Conservation (phyloP, 192 early-diverging fungal genomes). For the Lunasporangiospora selenospora region DNA sequence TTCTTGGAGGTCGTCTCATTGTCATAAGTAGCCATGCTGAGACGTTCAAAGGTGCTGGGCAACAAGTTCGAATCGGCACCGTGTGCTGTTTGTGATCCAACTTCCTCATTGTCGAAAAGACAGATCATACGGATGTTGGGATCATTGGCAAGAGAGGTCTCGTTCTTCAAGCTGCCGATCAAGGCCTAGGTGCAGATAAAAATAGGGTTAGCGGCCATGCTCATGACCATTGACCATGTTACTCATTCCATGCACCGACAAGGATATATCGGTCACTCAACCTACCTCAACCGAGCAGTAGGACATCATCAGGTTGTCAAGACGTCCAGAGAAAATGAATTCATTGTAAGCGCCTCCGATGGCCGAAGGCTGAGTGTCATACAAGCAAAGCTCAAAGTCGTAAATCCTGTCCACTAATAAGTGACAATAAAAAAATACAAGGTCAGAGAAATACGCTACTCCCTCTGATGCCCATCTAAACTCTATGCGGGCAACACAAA, state of each 20-base stretch:
- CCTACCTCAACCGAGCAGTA: constrained; percentile 69
- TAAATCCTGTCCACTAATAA: constrained; percentile 71
- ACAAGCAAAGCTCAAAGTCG: constrained; percentile 98
- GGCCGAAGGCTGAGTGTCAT: constrained; percentile 89
- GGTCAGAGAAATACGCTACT: background rate
- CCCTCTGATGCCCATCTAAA: too few species aligned
- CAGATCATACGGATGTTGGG: constrained; percentile 83
- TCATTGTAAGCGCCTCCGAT: constrained; percentile 94
- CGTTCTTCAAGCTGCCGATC: constrained; percentile 54
- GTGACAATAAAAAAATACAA: background rate
- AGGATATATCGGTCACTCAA: too few species aligned
- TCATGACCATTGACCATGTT: too few species aligned
- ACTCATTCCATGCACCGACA: too few species aligned
- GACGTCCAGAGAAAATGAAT: constrained; percentile 91
- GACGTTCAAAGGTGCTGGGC: constrained; percentile 71
- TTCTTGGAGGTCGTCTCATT: constrained; percentile 1
- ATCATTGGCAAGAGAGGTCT: constrained; percentile 61
- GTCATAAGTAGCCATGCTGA: constrained; percentile 54
- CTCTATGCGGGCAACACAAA: too few species aligned
- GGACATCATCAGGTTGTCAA: constrained; percentile 98
- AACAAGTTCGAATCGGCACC: constrained; percentile 94
- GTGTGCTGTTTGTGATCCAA: constrained; percentile 91
- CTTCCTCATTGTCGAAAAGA: constrained; percentile 99
- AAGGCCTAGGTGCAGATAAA: constrained; percentile 54
- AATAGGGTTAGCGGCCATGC: constrained; percentile 15